These are phyloP conservation scores for Cordyceps tenuipes DNA, from an alignment of 2,329 filamentous ascomycete species.

Conservation along the genomic window DNA sequence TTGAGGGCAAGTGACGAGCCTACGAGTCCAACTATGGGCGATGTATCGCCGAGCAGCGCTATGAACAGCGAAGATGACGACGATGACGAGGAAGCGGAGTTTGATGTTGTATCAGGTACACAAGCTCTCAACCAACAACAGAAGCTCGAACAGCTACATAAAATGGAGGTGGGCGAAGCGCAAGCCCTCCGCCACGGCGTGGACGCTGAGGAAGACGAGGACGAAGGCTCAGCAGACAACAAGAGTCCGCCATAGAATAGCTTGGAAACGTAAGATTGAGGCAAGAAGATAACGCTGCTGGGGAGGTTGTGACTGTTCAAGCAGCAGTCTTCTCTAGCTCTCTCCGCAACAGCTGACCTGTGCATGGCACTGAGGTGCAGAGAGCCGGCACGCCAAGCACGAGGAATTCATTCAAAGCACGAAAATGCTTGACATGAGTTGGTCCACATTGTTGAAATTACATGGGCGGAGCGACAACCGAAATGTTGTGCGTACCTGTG, in stretches of 20 bases:
- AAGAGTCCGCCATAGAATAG: not conserved
- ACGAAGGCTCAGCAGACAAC: conserved; percentile 17
- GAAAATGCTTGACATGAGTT: too few species aligned
- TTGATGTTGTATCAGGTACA: conserved; percentile 37
- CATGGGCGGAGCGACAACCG: not conserved
- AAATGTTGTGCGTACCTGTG: not conserved
- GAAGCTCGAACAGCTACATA: conserved; percentile 45
- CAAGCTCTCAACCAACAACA: conserved; percentile 37
- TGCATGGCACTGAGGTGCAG: not conserved
- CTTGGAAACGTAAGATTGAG: not conserved
- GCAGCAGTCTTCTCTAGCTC: not conserved
- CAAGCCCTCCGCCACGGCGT: conserved; percentile 37
- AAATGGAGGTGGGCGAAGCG: conserved; percentile 53
- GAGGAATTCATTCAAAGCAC: not conserved
- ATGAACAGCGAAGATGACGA: conserved; percentile 28
- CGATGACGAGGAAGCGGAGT: conserved; percentile 33
- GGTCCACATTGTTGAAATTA: not conserved
- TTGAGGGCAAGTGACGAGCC: conserved; percentile 12
- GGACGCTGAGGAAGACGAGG: conserved; percentile 31
- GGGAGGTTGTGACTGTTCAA: not conserved
- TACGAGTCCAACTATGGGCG: conserved; percentile 17
- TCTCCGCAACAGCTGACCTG: not conserved
- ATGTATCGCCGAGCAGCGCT: conserved; percentile 25
- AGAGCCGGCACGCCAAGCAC: not conserved
- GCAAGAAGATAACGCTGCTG: not conserved